phyloP scores from a whole-genome alignment of 495 filamentous ascomycete species.

The Xylaria sp. region DNA sequence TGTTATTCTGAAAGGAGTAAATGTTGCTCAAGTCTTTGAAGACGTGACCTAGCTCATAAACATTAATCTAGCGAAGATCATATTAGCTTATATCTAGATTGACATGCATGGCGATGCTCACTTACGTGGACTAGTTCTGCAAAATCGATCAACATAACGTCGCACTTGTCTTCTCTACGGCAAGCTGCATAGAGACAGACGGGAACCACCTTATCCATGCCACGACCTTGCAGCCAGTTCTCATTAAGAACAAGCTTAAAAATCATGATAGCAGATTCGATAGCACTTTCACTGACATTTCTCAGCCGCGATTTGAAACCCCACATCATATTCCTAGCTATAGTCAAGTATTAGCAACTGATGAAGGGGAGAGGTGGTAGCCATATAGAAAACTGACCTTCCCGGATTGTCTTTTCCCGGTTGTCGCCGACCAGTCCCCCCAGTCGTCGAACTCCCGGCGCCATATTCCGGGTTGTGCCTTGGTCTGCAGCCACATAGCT shows the following conservation, averaged over 20 bases:
- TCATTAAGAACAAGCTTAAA: constrained; percentile 78
- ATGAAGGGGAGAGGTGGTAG: not conserved
- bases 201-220: constrained; percentile 81
- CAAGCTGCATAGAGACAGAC: constrained; percentile 89
- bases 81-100: constrained; percentile 31
- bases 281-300: constrained; percentile 63
- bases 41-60: constrained; percentile 85
- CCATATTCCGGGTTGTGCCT: constrained; percentile 55
- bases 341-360: constrained; percentile 21
- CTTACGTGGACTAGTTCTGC: constrained; percentile 72
- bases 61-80: constrained; percentile 67
- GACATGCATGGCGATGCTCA: constrained; percentile 29
- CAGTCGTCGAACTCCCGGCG: constrained; percentile 55
- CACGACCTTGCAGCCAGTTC: constrained; percentile 90
- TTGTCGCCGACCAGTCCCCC: constrained; percentile 53
- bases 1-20: constrained; percentile 61
- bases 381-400: constrained; percentile 51
- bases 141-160: constrained; percentile 91
- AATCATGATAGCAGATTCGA: constrained; percentile 68
- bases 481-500: constrained; percentile 85
- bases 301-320: constrained; percentile 54
- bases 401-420: constrained; percentile 74
- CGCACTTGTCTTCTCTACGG: constrained; percentile 65
- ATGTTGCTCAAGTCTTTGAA: constrained; percentile 78
- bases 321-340: constrained; percentile 50